Base-by-base conservation (phyloP, 306 rosid genomes). In the Coriaria nepalensis region DNA sequence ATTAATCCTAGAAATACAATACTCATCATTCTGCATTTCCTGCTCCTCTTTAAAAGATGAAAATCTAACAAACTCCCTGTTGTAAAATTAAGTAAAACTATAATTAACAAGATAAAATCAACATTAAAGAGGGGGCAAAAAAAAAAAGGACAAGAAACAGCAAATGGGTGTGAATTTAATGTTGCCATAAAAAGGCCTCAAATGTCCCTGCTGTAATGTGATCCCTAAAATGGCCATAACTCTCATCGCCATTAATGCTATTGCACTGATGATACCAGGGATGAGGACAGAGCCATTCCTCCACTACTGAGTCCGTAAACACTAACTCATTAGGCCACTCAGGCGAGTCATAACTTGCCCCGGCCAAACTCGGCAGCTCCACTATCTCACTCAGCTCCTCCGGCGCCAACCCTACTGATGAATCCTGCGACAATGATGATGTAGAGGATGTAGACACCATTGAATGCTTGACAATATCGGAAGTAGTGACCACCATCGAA, bases 331-430 rank as follows among this genome's bases (percentile, higher is more conserved):
- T 63, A 8, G 47, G 48, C 41, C 61, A 56, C 56, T 80, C 78
- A 9, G 71, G 53, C 12, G 62, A 52, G 5, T 73, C 75, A 35
- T 62, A 76, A 33, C 72, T 68, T 7, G 74, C 56, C 0, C 73
- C 92, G 29, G 3, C 29, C 0, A 81, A 37, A 5, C 62, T 5
- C 32, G 92, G 92, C 0, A 81, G 72, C 65, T 82, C 79, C 54
- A 90, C 87, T 37, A 90, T 90, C 73, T 90, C 87, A 0, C 70
- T 70, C 4, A 90, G 77, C 49, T 85, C 95, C 55, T 90, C 97
- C 33, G 80, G 63, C 6, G 86, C 54, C 10, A 75, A 66, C 2
- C 63, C 32, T 0, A 59, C 13, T 0, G 68, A 45, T 2, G 73
- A 52, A 0, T 55, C 15, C 0, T 71, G 43, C 0, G 72, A 33